Conservation (phyloP, 768 basidiomycete species). For the Candolleomyces efflorescens region DNA sequence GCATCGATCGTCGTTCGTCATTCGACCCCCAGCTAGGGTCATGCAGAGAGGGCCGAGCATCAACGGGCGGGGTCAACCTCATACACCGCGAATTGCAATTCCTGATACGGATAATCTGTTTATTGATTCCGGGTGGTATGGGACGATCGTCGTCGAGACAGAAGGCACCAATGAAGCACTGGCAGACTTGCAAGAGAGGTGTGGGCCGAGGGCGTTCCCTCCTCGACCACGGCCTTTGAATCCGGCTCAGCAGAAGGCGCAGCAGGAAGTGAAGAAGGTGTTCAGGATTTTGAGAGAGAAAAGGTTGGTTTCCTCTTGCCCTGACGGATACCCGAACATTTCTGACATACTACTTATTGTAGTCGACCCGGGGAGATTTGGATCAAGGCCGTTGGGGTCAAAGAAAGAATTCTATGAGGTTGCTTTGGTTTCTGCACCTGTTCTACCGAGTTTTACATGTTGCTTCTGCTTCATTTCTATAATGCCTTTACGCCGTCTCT, state of each 20-base stretch:
- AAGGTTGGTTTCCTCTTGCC: slow-evolving; percentile 46
- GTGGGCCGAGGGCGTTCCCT: slow-evolving; percentile 64
- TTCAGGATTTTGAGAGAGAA: slow-evolving; percentile 75
- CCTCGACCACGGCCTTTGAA: slow-evolving; percentile 43
- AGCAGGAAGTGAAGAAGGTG: slow-evolving; percentile 29
- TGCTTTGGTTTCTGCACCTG: not conserved
- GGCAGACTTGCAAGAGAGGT: slow-evolving; percentile 70
- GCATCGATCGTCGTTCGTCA: slow-evolving; percentile 71
- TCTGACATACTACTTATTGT: slow-evolving; percentile 7
- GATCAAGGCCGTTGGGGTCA: slow-evolving; percentile 61
- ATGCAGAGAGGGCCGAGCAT: slow-evolving; percentile 26
- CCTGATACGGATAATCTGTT: slow-evolving; percentile 51
- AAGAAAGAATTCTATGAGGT: slow-evolving; percentile 53
- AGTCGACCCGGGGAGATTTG: slow-evolving; percentile 75
- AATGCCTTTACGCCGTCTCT: not conserved
- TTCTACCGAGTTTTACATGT: not conserved
- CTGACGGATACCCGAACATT: slow-evolving; percentile 5
- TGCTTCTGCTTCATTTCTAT: not conserved
- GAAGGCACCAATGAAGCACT: slow-evolving; percentile 86
- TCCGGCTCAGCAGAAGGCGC: slow-evolving; percentile 28
- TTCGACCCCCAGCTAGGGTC: slow-evolving; percentile 44
- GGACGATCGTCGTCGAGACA: slow-evolving; percentile 77
- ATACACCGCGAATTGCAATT: slow-evolving; percentile 41
- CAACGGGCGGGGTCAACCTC: slow-evolving; percentile 16
- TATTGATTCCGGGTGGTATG: slow-evolving; percentile 81